Evolutionary conservation across 1,139 yeast species (phyloP), one percentile per base, ranked within the genome.

Genomic region (Arxiozyma telluris): DNA sequence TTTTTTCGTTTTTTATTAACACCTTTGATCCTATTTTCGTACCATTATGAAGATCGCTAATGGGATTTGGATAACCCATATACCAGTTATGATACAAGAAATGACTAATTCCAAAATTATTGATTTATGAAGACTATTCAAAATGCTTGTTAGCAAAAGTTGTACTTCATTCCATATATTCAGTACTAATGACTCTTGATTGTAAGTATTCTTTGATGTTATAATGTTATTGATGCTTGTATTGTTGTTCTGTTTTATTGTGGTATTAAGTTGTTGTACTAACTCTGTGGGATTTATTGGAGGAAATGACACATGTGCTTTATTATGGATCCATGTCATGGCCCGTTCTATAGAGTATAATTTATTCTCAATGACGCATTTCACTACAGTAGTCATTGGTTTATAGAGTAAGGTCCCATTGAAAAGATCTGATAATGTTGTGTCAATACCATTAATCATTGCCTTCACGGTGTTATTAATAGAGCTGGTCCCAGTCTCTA

Each of bases 291-390:
- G 66, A 53, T 73, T 68, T 11, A 81, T 68, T 41, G 75, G 63
- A 0, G 97, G 96, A 0, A 91, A 65, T 0, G 72, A 59, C 1
- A 91, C 71, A 18, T 79, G 73, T 2, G 91, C 76, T 59, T 87
- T 76, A 41, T 82, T 73, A 61, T 85, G 76, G 2, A 91, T 72
- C 98, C 98, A 93, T 0, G 83, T 77, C 53, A 91, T 68, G 0
- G 96, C 98, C 25, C 76, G 65, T 59, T 87, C 87, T 0, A 90
- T 72, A 41, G 77, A 75, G 4, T 75, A 74, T 7, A 91, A 67
- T 64, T 91, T 93, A 53, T 84, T 75, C 17, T 90, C 94, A 45
- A 93, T 73, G 1, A 87, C 80, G 71, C 98, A 93, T 51, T 83
- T 82, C 6, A 90, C 86, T 0, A 90, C 81, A 0, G 82, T 72